Conservation (phyloP, 768 basidiomycete genomes). For the Rhizopogon vulgaris region DNA sequence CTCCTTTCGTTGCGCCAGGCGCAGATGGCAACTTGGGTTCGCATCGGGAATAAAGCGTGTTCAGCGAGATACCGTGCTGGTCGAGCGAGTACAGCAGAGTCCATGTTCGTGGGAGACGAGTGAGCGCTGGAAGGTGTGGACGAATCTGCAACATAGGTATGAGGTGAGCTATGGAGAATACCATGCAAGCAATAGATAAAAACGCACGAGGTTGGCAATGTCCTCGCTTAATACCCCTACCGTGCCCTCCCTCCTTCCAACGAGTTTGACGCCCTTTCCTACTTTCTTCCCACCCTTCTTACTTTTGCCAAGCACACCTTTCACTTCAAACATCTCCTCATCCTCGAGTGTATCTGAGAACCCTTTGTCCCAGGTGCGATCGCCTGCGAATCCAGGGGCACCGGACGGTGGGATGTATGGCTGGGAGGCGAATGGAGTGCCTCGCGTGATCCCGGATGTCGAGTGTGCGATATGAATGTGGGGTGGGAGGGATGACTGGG, state of each 20-base stretch:
- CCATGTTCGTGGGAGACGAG: conserved; percentile 68
- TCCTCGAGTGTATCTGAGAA: conserved; percentile 43
- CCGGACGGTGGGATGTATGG: conserved; percentile 47
- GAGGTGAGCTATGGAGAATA: conserved; percentile 1
- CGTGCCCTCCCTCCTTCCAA: conserved; percentile 54
- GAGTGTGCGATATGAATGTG: not conserved
- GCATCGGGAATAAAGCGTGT: conserved; percentile 75
- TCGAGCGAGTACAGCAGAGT: conserved; percentile 84
- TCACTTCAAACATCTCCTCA: conserved; percentile 36
- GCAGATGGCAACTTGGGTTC: conserved; percentile 29
- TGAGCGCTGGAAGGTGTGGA: conserved; percentile 63
- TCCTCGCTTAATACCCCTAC: conserved; percentile 41
- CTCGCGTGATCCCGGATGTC: conserved; percentile 28
- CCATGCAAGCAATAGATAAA: not conserved
- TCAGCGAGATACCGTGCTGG: conserved; percentile 90
- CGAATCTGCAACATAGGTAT: conserved; percentile 47
- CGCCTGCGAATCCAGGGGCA: conserved; percentile 76
- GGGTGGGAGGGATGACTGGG: conserved; percentile 12
- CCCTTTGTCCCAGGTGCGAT: conserved; percentile 62
- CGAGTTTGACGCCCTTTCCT: conserved; percentile 40
- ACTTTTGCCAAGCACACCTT: conserved; percentile 37
- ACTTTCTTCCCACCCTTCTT: conserved; percentile 18
- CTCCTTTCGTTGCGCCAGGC: conserved; percentile 31
- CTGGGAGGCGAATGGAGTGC: conserved; percentile 45
- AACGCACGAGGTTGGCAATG: conserved; percentile 56